phyloP scores from a whole-genome alignment of 2,329 filamentous ascomycete species.

The Fusarium sp. region DNA sequence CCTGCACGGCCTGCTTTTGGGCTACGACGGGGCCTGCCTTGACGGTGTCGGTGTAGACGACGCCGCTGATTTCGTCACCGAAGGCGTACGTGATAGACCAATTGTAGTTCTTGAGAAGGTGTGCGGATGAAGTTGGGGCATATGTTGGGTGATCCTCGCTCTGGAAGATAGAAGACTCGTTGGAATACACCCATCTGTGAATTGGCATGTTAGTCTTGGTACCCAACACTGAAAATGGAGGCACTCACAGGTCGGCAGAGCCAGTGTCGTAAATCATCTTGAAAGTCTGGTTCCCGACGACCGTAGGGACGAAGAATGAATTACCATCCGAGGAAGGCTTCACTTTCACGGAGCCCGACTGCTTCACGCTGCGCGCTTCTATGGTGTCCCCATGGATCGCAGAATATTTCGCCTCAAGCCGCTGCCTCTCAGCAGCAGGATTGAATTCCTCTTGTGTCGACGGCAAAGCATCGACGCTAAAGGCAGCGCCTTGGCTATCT shows the following conservation, averaged over 20 bases:
- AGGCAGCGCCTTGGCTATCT: background rate
- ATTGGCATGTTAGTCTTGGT: fast-evolving
- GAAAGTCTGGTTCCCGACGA: background rate
- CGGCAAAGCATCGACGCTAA: background rate
- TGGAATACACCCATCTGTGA: background rate
- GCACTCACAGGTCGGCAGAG: background rate
- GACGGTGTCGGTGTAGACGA: background rate
- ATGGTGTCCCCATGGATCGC: fast-evolving
- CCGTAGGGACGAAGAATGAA: background rate
- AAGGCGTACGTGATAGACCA: background rate
- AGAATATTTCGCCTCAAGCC: background rate
- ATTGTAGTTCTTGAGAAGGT: background rate
- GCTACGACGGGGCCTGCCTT: background rate
- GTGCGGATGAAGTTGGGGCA: background rate
- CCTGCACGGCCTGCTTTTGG: background rate
- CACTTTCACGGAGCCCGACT: background rate
- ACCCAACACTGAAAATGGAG: fast-evolving
- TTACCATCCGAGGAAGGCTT: background rate
- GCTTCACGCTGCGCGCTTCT: background rate
- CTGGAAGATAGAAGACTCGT: background rate
- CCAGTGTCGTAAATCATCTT: background rate
- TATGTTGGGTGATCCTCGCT: background rate
- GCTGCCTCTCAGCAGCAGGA: background rate
- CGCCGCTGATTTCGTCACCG: background rate
- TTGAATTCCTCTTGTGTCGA: background rate